Percentiles rank a stretch among this genome's conserved stretches.
Conservation (phyloP, 257 asterid genomes). For the Osmanthus fragrans region DNA sequence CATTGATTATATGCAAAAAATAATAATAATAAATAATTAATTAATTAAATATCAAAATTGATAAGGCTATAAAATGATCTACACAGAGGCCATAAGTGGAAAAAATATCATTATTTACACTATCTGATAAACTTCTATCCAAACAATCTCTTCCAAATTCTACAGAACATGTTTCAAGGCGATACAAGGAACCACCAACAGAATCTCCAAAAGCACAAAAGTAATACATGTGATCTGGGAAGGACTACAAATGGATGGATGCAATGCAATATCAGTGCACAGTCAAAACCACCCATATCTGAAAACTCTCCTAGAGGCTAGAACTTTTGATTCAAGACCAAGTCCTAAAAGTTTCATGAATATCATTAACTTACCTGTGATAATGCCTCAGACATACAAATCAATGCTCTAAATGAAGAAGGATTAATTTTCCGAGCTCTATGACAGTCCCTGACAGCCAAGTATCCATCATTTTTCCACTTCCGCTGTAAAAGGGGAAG, state of each 20-base stretch:
- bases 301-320: conserved; percentile 1
- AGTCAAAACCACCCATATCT: conserved; percentile 6
- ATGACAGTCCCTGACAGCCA: conserved; percentile 89
- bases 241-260: not conserved
- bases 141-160: not conserved
- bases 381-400: conserved; percentile 84
- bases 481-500: conserved; percentile 49
- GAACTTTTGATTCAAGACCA: conserved; percentile 15
- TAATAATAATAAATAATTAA: too few relatives aligned
- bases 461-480: conserved; percentile 85
- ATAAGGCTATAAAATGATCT: conserved; percentile 6
- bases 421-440: conserved; percentile 70
- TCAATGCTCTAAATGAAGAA: conserved; percentile 68
- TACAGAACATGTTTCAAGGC: conserved; percentile 7
- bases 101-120: not conserved
- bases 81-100: not conserved
- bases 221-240: conserved; percentile 1
- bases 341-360: conserved; percentile 2
- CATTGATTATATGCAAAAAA: not conserved
- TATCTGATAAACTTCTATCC: conserved; percentile 8
- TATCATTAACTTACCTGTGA: conserved; percentile 52
- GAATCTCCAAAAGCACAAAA: conserved; percentile 8
- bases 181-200: not conserved
- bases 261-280: conserved; percentile 4
- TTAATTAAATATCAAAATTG: not conserved